These are phyloP conservation scores for Truncatella angustata DNA, from an alignment of 2,329 filamentous ascomycete genomes.

Conservation along the genomic window DNA sequence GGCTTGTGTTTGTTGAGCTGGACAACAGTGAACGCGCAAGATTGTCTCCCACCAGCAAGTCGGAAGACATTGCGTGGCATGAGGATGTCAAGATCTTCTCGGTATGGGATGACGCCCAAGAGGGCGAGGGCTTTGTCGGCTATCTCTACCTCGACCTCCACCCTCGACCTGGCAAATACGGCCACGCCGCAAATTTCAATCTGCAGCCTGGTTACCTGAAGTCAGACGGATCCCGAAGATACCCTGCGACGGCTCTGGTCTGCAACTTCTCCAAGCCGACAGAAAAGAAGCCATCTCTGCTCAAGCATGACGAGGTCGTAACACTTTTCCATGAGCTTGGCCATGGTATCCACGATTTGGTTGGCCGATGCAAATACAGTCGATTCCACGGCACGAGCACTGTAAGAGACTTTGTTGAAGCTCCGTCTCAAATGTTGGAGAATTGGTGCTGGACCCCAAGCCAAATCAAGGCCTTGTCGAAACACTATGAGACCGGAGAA, in stretches of 20 bases:
- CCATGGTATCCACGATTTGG: conserved; percentile 68
- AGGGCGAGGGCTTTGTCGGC: conserved; percentile 71
- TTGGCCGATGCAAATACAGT: conserved; percentile 60
- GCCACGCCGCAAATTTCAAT: conserved; percentile 83
- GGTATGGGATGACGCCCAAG: conserved; percentile 74
- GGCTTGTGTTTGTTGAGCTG: conserved; percentile 74
- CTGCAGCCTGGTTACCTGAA: conserved; percentile 69
- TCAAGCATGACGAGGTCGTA: conserved; percentile 81
- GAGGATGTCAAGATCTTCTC: conserved; percentile 80
- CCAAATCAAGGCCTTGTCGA: conserved; percentile 65
- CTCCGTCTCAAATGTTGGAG: conserved; percentile 71
- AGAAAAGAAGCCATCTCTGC: conserved; percentile 69
- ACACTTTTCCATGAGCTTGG: conserved; percentile 79
- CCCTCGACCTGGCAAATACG: conserved; percentile 78
- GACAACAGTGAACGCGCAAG: conserved; percentile 62
- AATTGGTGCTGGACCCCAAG: conserved; percentile 73
- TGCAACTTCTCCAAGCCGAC: conserved; percentile 86
- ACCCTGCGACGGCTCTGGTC: conserved; percentile 76
- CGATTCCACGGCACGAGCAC: conserved; percentile 68
- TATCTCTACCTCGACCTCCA: conserved; percentile 83
- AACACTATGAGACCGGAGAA: conserved; percentile 69
- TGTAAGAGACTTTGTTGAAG: conserved; percentile 69
- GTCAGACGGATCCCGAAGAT: conserved; percentile 67
- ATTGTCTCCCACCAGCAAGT: conserved; percentile 65
- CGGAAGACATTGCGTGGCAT: conserved; percentile 76